Evolutionary conservation across 106 monocot species (phyloP).

Genomic region (Ottelia alismoides): DNA sequence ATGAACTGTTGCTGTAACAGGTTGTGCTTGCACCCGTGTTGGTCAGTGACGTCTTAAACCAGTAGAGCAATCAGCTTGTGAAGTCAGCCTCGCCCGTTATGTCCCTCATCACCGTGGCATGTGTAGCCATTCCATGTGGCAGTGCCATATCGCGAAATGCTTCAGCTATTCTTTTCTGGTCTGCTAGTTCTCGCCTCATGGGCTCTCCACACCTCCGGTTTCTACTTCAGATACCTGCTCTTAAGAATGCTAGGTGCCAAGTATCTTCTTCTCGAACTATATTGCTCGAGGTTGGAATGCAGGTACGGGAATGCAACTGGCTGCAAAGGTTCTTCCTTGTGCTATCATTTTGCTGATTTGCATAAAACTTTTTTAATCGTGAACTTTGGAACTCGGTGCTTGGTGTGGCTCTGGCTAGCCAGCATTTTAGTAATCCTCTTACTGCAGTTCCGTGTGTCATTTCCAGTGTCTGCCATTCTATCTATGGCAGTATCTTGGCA

Average conservation of each 20-base stretch:
- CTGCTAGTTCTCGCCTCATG: conserved; percentile 51
- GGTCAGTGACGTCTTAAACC: conserved; percentile 64
- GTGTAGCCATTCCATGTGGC: conserved; percentile 75
- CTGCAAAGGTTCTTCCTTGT: too few relatives aligned
- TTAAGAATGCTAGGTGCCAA: conserved; percentile 49
- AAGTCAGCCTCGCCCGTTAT: conserved; percentile 63
- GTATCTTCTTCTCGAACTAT: conserved; percentile 64
- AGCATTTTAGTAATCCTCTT: conserved; percentile 80
- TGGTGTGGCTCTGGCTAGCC: conserved; percentile 61
- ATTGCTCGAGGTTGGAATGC: conserved; percentile 96
- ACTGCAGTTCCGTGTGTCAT: conserved; percentile 89
- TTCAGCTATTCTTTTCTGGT: conserved; percentile 53
- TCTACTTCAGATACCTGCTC: conserved; percentile 62
- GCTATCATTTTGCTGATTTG: too few relatives aligned
- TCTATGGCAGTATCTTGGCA: conserved; percentile 69
- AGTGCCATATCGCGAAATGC: conserved; percentile 88
- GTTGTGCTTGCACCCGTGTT: conserved; percentile 86
- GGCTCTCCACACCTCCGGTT: conserved; percentile 55
- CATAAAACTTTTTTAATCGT: too few relatives aligned
- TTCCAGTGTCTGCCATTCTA: conserved; percentile 73
- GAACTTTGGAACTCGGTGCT: conserved; percentile 69
- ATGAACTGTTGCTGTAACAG: conserved; percentile 14
- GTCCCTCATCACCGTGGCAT: conserved; percentile 75
- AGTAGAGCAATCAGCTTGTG: conserved; percentile 56
- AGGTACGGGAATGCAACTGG: too few relatives aligned